Evolutionary conservation across 163 green algal genomes (phyloP).

Genomic region (Chloromonas sp.): DNA sequence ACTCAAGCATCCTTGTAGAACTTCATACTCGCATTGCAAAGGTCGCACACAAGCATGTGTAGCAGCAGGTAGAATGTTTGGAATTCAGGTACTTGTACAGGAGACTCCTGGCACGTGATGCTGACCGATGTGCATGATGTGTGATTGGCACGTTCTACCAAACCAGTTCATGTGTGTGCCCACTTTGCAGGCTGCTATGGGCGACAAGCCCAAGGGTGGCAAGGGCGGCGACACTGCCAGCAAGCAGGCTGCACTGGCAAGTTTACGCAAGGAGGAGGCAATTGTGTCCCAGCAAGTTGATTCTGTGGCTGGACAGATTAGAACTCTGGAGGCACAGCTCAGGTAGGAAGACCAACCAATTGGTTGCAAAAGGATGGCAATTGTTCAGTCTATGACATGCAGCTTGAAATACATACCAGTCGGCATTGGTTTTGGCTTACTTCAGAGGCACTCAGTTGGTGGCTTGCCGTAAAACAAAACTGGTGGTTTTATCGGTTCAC

Average conservation of each 20-base stretch:
- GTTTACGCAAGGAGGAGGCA: conserved; percentile 9
- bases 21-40: no score
- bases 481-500: no score
- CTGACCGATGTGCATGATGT: background rate
- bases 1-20: no score
- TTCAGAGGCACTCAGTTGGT: no score
- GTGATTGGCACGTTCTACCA: background rate
- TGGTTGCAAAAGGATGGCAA: no score
- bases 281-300: conserved; percentile 12
- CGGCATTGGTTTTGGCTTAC: no score
- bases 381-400: no score
- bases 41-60: no score
- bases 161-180: background rate
- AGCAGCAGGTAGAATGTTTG: no score
- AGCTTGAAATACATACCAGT: no score
- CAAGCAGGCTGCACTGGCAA: background rate
- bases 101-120: background rate
- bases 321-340: conserved; percentile 27
- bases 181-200: background rate
- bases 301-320: conserved; percentile 11
- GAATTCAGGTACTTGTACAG: no score
- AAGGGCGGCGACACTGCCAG: background rate
- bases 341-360: background rate
- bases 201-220: background rate
- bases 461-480: no score